These are phyloP conservation scores for Furcasterigmium furcatum DNA, from an alignment of 2,329 filamentous ascomycete species.

Conservation along the genomic window DNA sequence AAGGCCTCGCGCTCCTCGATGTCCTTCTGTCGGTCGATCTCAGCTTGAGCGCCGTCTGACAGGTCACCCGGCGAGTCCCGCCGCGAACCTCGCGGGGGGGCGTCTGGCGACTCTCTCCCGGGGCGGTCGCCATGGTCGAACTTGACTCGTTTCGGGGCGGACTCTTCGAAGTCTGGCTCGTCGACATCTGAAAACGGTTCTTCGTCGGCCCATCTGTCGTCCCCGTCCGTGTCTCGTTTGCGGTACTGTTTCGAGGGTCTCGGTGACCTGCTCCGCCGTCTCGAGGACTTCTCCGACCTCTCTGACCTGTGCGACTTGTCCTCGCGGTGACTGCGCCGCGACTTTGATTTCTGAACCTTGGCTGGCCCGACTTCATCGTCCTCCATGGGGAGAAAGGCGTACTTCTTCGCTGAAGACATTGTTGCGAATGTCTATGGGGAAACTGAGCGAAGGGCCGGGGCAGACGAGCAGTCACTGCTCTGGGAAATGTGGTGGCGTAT, in stretches of 20 bases:
- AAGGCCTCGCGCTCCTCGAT: constrained; percentile 76
- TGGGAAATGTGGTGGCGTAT: too few species aligned
- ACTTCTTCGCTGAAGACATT: constrained; percentile 43
- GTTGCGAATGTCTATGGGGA: not conserved
- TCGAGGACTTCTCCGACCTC: constrained; percentile 17
- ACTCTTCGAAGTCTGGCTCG: constrained; percentile 62
- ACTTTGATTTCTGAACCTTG: constrained; percentile 45
- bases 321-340: constrained; percentile 24
- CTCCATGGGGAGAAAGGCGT: constrained; percentile 66
- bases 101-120: not conserved
- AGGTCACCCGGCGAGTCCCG: constrained; percentile 33
- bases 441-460: too few species aligned
- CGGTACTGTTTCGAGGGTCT: constrained; percentile 38
- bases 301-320: constrained; percentile 20
- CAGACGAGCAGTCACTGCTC: too few species aligned
- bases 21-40: constrained; percentile 61
- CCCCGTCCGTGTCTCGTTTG: constrained; percentile 35
- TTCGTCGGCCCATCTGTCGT: constrained; percentile 81
- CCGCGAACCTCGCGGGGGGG: too few species aligned
- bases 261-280: constrained; percentile 22
- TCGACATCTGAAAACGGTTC: constrained; percentile 49
- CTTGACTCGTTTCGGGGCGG: constrained; percentile 68
- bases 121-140: constrained; percentile 51
- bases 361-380: constrained; percentile 57
- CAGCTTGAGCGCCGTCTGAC: constrained; percentile 57